A percentile compares a stretch with the other conserved stretches of the same genome.
phyloP scores from a whole-genome alignment of 495 filamentous ascomycete species.

The Penicillium turbatum region DNA sequence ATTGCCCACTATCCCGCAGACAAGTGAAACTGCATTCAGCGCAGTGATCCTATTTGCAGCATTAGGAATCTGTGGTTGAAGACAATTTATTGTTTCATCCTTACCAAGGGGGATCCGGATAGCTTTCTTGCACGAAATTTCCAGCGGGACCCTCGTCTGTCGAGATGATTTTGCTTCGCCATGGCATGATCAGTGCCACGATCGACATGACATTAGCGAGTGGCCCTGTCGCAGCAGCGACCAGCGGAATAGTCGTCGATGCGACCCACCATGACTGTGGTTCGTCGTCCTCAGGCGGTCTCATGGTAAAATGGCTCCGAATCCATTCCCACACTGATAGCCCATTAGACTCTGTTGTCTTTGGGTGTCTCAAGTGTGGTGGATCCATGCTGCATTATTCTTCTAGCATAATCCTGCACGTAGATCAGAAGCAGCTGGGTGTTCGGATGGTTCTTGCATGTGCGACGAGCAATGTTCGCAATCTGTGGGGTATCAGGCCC shows the following conservation, averaged over 20 bases:
- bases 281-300: constrained; percentile 48
- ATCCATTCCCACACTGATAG: constrained; percentile 20
- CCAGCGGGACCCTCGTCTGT: constrained; percentile 24
- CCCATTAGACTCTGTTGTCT: not conserved
- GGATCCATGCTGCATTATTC: constrained; percentile 23
- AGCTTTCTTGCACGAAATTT: constrained; percentile 38
- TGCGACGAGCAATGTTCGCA: not conserved
- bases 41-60: constrained; percentile 37
- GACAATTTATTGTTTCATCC: not conserved
- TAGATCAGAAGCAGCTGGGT: not conserved
- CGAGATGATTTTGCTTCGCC: constrained; percentile 49
- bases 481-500: not conserved
- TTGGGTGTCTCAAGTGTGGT: constrained; percentile 1
- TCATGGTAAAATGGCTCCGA: constrained; percentile 29
- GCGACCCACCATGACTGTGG: constrained; percentile 72
- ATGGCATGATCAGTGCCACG: constrained; percentile 62
- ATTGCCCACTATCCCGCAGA: constrained; percentile 64
- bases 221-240: constrained; percentile 68
- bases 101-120: constrained; percentile 52
- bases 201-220: constrained; percentile 76
- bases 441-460: not conserved
- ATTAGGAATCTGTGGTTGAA: not conserved
- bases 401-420: constrained; percentile 3
- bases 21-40: constrained; percentile 63
- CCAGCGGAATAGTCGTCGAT: constrained; percentile 68